Conservation (phyloP, 306 rosid species). For the Rosa multiflora region DNA sequence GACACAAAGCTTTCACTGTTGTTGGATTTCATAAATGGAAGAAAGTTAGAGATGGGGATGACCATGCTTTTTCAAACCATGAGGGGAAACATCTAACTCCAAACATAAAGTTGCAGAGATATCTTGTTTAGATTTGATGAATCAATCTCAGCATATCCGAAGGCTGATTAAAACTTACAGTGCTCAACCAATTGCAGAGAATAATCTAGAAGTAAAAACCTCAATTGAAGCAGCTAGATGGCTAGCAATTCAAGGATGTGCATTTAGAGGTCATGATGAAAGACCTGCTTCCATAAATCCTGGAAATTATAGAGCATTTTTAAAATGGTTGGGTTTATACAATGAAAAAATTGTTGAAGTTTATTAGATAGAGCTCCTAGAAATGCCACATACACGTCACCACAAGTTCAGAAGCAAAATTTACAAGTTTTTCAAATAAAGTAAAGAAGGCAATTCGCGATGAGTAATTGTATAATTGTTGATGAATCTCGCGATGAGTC, state of each 20-base stretch:
- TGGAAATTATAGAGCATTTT: background rate
- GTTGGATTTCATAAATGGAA: background rate
- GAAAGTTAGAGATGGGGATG: background rate
- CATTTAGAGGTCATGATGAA: background rate
- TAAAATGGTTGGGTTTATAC: background rate
- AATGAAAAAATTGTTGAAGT: background rate
- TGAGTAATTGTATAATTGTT: background rate
- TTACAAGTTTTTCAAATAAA: background rate
- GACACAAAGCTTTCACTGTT: background rate
- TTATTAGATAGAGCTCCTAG: background rate
- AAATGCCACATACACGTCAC: background rate
- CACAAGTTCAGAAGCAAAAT: background rate
- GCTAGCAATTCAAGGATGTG: background rate
- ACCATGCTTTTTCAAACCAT: background rate
- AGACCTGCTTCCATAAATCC: background rate
- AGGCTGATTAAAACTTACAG: background rate
- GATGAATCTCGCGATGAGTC: constrained; percentile 5
- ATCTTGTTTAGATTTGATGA: background rate
- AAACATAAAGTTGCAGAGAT: background rate
- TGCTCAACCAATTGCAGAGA: background rate
- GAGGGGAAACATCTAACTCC: background rate
- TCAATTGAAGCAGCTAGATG: background rate
- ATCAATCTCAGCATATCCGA: background rate
- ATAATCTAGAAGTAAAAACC: background rate
- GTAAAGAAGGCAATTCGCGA: background rate